These are phyloP conservation scores for Nemania abortiva DNA, from an alignment of 2,329 filamentous ascomycete species.

Conservation along the genomic window DNA sequence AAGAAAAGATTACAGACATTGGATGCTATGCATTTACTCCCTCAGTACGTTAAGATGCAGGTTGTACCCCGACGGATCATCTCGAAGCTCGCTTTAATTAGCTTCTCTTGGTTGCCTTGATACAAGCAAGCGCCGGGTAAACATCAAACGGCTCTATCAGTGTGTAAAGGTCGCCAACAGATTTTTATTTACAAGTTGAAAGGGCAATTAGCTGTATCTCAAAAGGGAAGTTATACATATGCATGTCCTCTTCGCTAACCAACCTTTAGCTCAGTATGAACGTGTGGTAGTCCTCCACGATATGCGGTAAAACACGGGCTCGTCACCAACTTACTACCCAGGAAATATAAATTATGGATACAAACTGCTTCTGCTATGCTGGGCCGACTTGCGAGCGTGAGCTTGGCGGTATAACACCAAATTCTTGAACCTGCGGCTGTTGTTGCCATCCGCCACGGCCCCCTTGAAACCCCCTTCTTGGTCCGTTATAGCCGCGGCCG, in stretches of 20 bases:
- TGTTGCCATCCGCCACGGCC: constrained; percentile 43
- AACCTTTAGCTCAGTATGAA: neutral
- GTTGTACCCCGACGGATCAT: neutral
- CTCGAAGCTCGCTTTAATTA: neutral
- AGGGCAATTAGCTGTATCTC: too few relatives aligned
- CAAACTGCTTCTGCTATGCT: neutral
- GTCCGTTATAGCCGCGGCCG: constrained; percentile 43
- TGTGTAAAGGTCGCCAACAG: neutral
- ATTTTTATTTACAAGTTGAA: too few relatives aligned
- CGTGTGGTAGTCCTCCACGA: neutral
- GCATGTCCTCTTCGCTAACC: too few relatives aligned
- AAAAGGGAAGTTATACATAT: too few relatives aligned
- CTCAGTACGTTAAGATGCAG: neutral
- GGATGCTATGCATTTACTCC: neutral
- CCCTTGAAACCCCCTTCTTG: constrained; percentile 45
- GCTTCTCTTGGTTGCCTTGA: too few relatives aligned
- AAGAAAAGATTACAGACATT: neutral
- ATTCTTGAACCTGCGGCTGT: constrained; percentile 30
- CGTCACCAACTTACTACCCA: neutral
- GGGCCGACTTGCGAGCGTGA: constrained; percentile 24
- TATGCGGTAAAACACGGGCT: neutral
- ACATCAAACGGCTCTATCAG: neutral
- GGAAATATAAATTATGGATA: neutral
- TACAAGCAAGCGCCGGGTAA: neutral
- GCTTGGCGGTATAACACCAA: constrained; percentile 32